Evolutionary conservation across 106 monocot species (phyloP).

Genomic region (Vanilla planifolia): DNA sequence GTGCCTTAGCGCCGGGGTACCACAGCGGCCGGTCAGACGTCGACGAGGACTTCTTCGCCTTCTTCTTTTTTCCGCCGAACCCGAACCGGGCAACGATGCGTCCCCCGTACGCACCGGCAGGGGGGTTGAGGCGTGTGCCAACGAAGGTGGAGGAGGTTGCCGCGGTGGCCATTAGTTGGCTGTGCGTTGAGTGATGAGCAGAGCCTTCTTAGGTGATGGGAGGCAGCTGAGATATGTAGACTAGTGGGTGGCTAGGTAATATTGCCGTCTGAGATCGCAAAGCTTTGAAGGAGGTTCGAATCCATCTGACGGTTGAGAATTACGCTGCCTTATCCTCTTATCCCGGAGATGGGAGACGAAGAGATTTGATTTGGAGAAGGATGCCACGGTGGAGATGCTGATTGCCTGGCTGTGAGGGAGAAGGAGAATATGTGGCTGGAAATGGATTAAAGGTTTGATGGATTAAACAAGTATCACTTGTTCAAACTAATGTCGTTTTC

Average conservation of each 20-base stretch:
- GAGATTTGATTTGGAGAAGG: neutral
- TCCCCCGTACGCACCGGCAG: constrained; percentile 5
- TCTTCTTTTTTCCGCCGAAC: constrained; percentile 50
- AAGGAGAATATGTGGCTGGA: neutral
- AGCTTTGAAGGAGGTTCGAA: neutral
- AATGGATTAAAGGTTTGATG: no score
- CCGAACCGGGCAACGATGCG: constrained; percentile 69
- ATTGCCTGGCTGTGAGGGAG: constrained; percentile 2
- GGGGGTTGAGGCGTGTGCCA: constrained; percentile 23
- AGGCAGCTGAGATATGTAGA: neutral
- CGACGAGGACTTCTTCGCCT: constrained; percentile 39
- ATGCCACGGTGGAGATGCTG: neutral
- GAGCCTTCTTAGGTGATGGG: neutral
- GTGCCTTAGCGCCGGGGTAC: constrained; percentile 82
- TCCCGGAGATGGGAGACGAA: neutral
- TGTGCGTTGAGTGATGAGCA: neutral
- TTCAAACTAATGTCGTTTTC: no score
- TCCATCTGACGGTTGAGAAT: constrained; percentile 16
- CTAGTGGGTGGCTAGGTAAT: neutral
- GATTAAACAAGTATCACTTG: no score
- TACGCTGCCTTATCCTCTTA: constrained; percentile 23
- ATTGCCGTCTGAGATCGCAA: neutral
- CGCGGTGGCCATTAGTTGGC: constrained; percentile 36
- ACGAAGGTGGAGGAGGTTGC: constrained; percentile 37
- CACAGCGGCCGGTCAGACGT: constrained; percentile 76